A percentile compares a stretch with the other conserved stretches of the same genome.
Conservation (phyloP, 305 asterid genomes). For the Nicotiana rustica region DNA sequence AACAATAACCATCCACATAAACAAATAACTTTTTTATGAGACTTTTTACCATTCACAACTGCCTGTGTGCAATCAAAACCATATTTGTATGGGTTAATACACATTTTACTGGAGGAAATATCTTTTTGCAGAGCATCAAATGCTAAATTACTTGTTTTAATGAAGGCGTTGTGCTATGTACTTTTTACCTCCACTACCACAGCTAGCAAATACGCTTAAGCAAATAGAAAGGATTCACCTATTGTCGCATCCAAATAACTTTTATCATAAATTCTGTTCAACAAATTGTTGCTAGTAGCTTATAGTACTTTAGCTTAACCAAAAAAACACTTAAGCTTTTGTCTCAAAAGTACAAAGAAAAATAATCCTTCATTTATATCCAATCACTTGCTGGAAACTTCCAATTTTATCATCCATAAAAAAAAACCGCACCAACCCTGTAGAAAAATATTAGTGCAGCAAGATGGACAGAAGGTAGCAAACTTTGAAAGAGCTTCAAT, state of each 20-base stretch:
- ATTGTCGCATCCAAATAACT: neutral
- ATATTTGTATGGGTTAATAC: neutral
- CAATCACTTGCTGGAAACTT: neutral
- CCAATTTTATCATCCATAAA: neutral
- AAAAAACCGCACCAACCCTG: neutral
- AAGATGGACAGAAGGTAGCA: neutral
- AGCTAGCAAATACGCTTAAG: neutral
- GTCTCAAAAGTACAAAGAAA: neutral
- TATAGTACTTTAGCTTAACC: neutral
- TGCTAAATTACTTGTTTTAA: slow-evolving; percentile 2
- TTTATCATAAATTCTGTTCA: neutral
- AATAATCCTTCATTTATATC: slow-evolving; percentile 8
- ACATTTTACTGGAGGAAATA: neutral
- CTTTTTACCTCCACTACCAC: slow-evolving; percentile 21
- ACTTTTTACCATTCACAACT: neutral
- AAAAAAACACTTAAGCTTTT: neutral
- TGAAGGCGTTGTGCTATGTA: neutral
- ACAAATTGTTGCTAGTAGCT: neutral
- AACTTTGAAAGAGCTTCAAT: slow-evolving; percentile 1
- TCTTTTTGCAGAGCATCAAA: neutral
- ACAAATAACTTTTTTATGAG: neutral
- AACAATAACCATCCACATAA: neutral
- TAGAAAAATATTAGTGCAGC: neutral
- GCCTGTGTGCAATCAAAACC: slow-evolving; percentile 15
- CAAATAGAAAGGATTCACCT: neutral